Evolutionary conservation across 257 asterid genomes (phyloP).

Genomic region (Forsythia suspensa): DNA sequence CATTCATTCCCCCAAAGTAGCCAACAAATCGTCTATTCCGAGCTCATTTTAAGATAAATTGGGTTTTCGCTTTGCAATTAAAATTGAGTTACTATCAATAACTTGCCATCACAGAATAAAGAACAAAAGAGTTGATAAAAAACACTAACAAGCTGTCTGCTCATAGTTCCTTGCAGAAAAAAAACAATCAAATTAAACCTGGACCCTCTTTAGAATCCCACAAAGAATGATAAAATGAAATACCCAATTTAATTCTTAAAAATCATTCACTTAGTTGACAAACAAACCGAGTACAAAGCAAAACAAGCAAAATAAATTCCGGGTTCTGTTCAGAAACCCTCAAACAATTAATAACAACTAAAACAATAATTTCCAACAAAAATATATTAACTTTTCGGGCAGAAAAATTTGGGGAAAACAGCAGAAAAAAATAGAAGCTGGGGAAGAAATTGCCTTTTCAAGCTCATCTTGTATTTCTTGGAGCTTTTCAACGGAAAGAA

Average conservation of each 20-base stretch:
- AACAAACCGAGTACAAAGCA: not conserved
- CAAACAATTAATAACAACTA: not conserved
- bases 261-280: not conserved
- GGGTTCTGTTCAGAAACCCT: not conserved
- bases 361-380: not conserved
- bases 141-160: no score
- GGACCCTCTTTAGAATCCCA: not conserved
- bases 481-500: slow-evolving; percentile 68
- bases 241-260: not conserved
- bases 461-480: slow-evolving; percentile 91
- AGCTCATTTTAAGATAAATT: not conserved
- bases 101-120: not conserved
- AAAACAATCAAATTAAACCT: not conserved
- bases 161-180: not conserved
- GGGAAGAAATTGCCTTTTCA: slow-evolving; percentile 45
- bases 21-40: not conserved
- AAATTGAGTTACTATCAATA: not conserved
- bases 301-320: not conserved
- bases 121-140: not conserved
- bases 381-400: not conserved
- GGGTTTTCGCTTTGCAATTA: not conserved
- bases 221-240: not conserved
- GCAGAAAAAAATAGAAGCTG: not conserved
- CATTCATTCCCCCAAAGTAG: not conserved
- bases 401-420: not conserved